A percentile compares a stretch with the other conserved stretches of the same genome.
These are phyloP conservation scores for Silene noctiflora DNA, from an alignment of 179 eudicot species.

Conservation along the genomic window DNA sequence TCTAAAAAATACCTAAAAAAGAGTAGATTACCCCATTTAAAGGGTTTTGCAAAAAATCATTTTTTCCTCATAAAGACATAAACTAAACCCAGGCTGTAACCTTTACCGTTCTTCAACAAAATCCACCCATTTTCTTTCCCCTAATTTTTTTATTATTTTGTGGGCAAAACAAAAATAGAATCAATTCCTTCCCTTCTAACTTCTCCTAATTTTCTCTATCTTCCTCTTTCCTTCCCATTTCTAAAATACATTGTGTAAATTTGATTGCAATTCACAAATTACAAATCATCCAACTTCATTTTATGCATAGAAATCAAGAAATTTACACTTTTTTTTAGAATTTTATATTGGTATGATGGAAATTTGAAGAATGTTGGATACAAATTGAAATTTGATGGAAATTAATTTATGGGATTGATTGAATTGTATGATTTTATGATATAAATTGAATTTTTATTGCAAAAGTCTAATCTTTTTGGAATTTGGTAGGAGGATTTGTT, in stretches of 20 bases:
- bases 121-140: slow-evolving; percentile 3
- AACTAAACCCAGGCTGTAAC: slow-evolving; percentile 10
- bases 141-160: too few species aligned
- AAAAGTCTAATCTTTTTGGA: slow-evolving; percentile 11
- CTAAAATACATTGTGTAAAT: slow-evolving; percentile 17
- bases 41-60: not conserved
- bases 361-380: slow-evolving; percentile 12
- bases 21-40: not conserved
- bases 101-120: slow-evolving; percentile 4
- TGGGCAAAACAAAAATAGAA: slow-evolving; percentile 19
- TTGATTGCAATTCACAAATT: slow-evolving; percentile 19
- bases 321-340: not conserved
- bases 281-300: not conserved
- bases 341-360: not conserved
- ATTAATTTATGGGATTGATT: slow-evolving; percentile 21
- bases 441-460: not conserved
- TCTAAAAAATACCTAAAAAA: not conserved
- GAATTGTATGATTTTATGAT: slow-evolving; percentile 9
- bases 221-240: not conserved
- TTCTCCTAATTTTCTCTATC: slow-evolving; percentile 3
- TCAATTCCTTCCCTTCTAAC: not conserved
- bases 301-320: not conserved
- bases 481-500: not conserved
- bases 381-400: not conserved
- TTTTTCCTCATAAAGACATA: not conserved